Percentiles rank a stretch among this genome's conserved stretches.
phyloP scores from a whole-genome alignment of 345 rosid genomes.

The Sisymbrium irio region DNA sequence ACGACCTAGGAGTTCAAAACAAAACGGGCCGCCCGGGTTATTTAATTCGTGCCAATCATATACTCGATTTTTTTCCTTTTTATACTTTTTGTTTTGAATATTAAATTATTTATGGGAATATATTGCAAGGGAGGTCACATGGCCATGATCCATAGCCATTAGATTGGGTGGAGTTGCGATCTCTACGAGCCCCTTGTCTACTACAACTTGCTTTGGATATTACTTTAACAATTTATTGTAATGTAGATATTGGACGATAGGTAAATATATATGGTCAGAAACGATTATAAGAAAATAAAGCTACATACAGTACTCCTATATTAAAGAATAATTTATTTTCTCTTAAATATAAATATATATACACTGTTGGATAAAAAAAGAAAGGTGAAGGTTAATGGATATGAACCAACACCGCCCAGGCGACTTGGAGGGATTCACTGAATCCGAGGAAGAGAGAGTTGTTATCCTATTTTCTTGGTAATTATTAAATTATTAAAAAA shows the following conservation, averaged over 20 bases:
- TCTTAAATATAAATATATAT: neutral
- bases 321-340: no score
- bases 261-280: neutral
- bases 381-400: neutral
- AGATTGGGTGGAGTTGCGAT: conserved; percentile 18
- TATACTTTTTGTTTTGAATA: neutral
- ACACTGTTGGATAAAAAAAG: neutral
- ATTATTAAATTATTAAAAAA: neutral
- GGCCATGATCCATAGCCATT: conserved; percentile 25
- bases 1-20: neutral
- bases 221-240: neutral
- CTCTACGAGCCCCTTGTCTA: conserved; percentile 28
- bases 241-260: neutral
- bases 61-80: neutral
- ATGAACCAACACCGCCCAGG: conserved; percentile 24
- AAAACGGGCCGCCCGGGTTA: neutral
- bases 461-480: neutral
- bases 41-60: conserved; percentile 21
- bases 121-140: conserved; percentile 20
- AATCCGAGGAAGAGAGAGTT: conserved; percentile 26
- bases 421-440: conserved; percentile 32
- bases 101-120: neutral
- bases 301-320: no score
- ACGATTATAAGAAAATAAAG: no score
- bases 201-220: conserved; percentile 27